These are phyloP conservation scores for Tetrapyrgos nigripes DNA, from an alignment of 1,284 basidiomycete genomes.

Conservation along the genomic window DNA sequence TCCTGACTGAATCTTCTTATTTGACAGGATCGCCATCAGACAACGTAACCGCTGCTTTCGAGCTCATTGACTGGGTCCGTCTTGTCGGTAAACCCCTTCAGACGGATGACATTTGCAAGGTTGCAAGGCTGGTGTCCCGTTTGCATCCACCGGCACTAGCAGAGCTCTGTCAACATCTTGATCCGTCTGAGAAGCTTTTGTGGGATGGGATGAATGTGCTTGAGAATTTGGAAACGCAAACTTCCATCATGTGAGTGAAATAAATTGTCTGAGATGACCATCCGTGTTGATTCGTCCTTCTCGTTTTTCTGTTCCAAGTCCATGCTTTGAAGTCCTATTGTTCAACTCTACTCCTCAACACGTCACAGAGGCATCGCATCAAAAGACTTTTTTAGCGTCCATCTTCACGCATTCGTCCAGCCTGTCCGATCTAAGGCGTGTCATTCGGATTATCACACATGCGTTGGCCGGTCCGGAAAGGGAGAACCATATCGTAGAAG, in stretches of 20 bases:
- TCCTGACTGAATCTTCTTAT: background rate
- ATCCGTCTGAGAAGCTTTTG: constrained; percentile 47
- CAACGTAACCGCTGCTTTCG: constrained; percentile 49
- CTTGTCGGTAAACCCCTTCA: constrained; percentile 45
- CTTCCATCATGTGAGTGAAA: background rate
- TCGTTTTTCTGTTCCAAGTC: constrained; percentile 1
- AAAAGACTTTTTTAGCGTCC: constrained; percentile 34
- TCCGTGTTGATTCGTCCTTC: background rate
- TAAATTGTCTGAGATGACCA: background rate
- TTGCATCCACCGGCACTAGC: constrained; percentile 50
- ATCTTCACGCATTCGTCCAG: constrained; percentile 34
- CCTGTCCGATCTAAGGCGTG: constrained; percentile 36
- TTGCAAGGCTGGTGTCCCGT: constrained; percentile 44
- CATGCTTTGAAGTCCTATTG: constrained; percentile 29
- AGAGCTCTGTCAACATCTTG: constrained; percentile 49
- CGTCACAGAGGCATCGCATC: constrained; percentile 26
- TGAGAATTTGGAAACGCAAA: constrained; percentile 24
- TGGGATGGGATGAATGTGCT: constrained; percentile 44
- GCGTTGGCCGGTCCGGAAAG: constrained; percentile 31
- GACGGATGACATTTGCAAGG: constrained; percentile 43
- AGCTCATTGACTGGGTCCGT: constrained; percentile 67
- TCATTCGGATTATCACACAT: constrained; percentile 47
- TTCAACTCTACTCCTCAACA: constrained; percentile 7
- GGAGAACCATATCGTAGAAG: constrained; percentile 24
- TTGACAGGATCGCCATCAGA: constrained; percentile 37